phyloP scores from a whole-genome alignment of 1,139 yeast species.

The Debaryomyces psychrophilus region DNA sequence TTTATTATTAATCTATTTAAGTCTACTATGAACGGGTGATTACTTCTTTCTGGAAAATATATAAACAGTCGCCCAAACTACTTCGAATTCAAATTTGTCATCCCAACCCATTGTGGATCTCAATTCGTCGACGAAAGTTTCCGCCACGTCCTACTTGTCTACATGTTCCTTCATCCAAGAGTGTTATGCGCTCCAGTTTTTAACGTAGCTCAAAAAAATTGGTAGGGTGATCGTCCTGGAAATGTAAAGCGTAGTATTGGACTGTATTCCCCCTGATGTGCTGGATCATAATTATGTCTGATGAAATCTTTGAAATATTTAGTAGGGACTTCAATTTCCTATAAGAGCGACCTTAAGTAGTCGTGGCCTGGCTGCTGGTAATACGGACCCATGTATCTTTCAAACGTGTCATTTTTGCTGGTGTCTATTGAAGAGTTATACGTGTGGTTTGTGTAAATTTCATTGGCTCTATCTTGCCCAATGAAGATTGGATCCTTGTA shows the following conservation, averaged over 20 bases:
- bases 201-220: constrained; percentile 52
- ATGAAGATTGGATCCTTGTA: constrained; percentile 67
- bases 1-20: neutral
- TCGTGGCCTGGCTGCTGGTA: constrained; percentile 61
- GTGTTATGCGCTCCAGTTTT: constrained; percentile 74
- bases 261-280: constrained; percentile 28
- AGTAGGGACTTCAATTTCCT: constrained; percentile 44
- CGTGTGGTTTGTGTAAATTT: constrained; percentile 40
- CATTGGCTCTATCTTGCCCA: constrained; percentile 44
- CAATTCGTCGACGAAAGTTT: constrained; percentile 47
- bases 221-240: constrained; percentile 44
- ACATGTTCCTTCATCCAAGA: constrained; percentile 56
- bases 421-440: constrained; percentile 35
- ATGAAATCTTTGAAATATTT: constrained; percentile 43
- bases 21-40: neutral
- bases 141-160: constrained; percentile 39
- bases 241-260: constrained; percentile 40
- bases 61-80: constrained; percentile 64
- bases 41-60: constrained; percentile 40
- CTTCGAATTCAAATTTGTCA: constrained; percentile 45
- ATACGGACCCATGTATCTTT: constrained; percentile 60
- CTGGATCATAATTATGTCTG: constrained; percentile 42
- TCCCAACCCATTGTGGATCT: constrained; percentile 45
- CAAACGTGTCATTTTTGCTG: constrained; percentile 34
- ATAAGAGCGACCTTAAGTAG: constrained; percentile 49